Percentiles rank a stretch among this genome's conserved stretches.
These are phyloP conservation scores for Mycena amicta DNA, from an alignment of 768 basidiomycete species.

Conservation along the genomic window DNA sequence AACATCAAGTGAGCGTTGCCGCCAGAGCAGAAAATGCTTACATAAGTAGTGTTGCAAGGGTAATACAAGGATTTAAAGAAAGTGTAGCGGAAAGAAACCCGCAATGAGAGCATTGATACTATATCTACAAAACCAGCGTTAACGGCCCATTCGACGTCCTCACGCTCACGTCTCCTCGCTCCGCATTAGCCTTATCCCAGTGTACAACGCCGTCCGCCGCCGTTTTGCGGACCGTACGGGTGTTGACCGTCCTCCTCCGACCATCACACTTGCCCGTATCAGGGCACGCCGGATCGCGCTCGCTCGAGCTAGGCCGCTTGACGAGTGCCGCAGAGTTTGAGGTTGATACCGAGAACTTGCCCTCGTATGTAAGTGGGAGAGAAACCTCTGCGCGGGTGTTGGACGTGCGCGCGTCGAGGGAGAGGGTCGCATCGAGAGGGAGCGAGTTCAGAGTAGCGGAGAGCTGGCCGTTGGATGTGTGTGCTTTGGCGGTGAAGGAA, in stretches of 20 bases:
- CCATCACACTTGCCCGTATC: slow-evolving; percentile 8
- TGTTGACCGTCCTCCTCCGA: slow-evolving; percentile 33
- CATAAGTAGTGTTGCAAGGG: background rate
- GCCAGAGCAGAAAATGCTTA: background rate
- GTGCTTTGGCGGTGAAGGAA: slow-evolving; percentile 33
- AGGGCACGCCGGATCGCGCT: slow-evolving; percentile 25
- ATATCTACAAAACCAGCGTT: slow-evolving; percentile 12
- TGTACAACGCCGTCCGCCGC: slow-evolving; percentile 1
- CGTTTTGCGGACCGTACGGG: background rate
- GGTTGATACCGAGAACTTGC: slow-evolving; percentile 36
- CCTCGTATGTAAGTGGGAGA: slow-evolving; percentile 45
- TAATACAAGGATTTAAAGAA: background rate
- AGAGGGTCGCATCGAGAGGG: slow-evolving; percentile 40
- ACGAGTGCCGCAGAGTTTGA: slow-evolving; percentile 27
- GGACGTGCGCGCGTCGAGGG: slow-evolving; percentile 31
- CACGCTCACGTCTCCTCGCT: slow-evolving; percentile 10
- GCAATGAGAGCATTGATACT: slow-evolving; percentile 2
- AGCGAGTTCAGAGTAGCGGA: slow-evolving; percentile 29
- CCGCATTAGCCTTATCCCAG: slow-evolving; percentile 17
- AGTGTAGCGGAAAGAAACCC: too few relatives aligned
- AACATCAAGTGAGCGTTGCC: background rate
- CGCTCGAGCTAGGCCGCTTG: slow-evolving; percentile 28
- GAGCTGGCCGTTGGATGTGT: slow-evolving; percentile 33
- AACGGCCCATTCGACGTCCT: slow-evolving; percentile 11
- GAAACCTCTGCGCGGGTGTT: slow-evolving; percentile 27